Evolutionary conservation across 345 rosid genomes (phyloP), one percentile per base, ranked within the genome.

Genomic region (Arabidopsis suecica): DNA sequence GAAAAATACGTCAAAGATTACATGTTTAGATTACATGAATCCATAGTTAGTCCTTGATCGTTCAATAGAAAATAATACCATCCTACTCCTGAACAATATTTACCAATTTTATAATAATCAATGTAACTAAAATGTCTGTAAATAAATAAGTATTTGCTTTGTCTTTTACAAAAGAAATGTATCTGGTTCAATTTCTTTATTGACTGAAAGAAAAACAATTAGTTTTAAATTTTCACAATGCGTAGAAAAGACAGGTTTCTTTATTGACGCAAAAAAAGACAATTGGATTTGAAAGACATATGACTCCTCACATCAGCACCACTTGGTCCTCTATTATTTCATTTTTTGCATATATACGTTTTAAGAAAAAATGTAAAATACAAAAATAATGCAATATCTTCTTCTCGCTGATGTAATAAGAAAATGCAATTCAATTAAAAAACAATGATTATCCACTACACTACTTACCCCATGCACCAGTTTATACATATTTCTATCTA

Each of bases 221-320:
- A 4, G 22, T 9, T 47, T 16, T 18, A 20, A 22, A 9, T 49
- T 20, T 49, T 20, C 30, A 9, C 13, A 51, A 22, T 51, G 56
- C 32, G 32, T 22, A 51, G 42, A 55, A 55, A 55, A 55, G 51
- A 69, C 64, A 56, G 10, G 73, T 56, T 56, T 56, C 54, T 56
- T 69, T 56, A 18, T 69, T 41, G 73, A 68, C 41, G 13, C 41
- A 69, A 55, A 28, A 51, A 44, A 41, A 61, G 12, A 11, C 7
- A 40, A 42, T 56, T 28, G 28, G 54, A 48, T 53, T 32, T 54
- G 50, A 38, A 40, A 40, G 72, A 68, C 49, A 34, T 53, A 54
- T 38, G 40, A n/a, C 18, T 67, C 60, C 64, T 30, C 73, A 42
- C 73, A 44, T 44, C 65, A 69, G 64, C 64, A 69, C 74, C 56